phyloP scores from a whole-genome alignment of 805 yeast species.

The Ogataea pini region DNA sequence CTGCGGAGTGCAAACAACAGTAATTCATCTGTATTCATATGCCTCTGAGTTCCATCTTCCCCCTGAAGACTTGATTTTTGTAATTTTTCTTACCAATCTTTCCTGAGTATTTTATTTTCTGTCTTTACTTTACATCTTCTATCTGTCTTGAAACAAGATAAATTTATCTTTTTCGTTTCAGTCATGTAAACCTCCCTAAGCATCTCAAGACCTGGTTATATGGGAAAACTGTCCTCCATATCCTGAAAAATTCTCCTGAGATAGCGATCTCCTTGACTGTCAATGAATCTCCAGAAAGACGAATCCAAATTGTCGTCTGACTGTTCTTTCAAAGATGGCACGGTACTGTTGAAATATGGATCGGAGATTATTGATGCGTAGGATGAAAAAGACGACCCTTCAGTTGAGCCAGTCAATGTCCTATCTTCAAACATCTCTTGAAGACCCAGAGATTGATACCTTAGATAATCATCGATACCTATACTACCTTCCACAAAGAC shows the following conservation, averaged over 20 bases:
- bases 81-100: not conserved
- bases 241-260: slow-evolving; percentile 5
- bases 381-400: not conserved
- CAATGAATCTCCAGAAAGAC: not conserved
- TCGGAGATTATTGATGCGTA: not conserved
- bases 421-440: not conserved
- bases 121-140: not conserved
- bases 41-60: not conserved
- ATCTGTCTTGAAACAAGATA: not conserved
- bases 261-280: slow-evolving; percentile 2
- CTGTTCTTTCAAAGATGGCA: not conserved
- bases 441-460: not conserved
- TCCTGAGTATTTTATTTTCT: slow-evolving; percentile 1
- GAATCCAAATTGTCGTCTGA: not conserved
- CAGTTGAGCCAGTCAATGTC: not conserved
- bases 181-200: no score
- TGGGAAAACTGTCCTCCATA: slow-evolving; percentile 4
- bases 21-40: slow-evolving; percentile 26
- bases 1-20: slow-evolving; percentile 79
- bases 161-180: not conserved
- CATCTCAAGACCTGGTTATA: not conserved
- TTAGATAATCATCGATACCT: slow-evolving; percentile 1
- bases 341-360: not conserved
- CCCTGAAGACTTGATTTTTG: not conserved
- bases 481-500: slow-evolving; percentile 3